Evolutionary conservation across 2,329 filamentous ascomycete genomes (phyloP), one percentile per base, ranked within the genome.

Genomic region (Calonectria henricotiae): DNA sequence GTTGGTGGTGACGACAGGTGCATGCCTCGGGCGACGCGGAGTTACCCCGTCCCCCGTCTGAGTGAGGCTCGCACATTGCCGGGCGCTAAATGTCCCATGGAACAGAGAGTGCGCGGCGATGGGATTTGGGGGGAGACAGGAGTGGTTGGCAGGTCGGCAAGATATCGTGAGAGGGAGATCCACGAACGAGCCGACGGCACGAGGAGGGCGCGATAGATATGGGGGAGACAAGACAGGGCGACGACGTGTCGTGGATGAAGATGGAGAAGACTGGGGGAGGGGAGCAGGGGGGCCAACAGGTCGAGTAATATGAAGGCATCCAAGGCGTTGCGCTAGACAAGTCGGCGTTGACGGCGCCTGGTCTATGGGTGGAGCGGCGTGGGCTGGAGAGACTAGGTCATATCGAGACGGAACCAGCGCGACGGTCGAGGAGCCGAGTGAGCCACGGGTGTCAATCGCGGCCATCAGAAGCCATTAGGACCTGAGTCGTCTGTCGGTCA

Each of bases 301-400:
- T 54, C 54, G 65, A 65, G 73, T 73, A 78, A 74, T 78, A 78
- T 79, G 77, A 78, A 74, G 77, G 74, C 70, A 79, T 78, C 75
- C 74, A 73, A 65, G 73, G 73, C 75, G 70, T 74, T 77, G 77
- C 75, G 75, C 75, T 78, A 75, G 73, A 70, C 62, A 71, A 76
- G 58, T 70, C 73, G 75, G 76, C 73, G 77, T 76, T 72, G 71
- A 78, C 75, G 77, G 77, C 76, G 77, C 70, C 70, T 71, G 70
- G 67, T 74, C 71, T 71, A 74, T 62, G 62, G 69, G 76, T 78
- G 75, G 76, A 76, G 67, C 68, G 43, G 44, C 69, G 64, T 71
- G 73, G 60, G 65, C 44, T 66, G 55, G 65, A 65, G 69, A 71
- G 54, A 58, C 63, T 73, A 73, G 64, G 71, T 71, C 68, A 55